Evolutionary conservation across 2,329 filamentous ascomycete species (phyloP), one percentile per base, ranked within the genome.

Genomic region (Pyrenophora teres): DNA sequence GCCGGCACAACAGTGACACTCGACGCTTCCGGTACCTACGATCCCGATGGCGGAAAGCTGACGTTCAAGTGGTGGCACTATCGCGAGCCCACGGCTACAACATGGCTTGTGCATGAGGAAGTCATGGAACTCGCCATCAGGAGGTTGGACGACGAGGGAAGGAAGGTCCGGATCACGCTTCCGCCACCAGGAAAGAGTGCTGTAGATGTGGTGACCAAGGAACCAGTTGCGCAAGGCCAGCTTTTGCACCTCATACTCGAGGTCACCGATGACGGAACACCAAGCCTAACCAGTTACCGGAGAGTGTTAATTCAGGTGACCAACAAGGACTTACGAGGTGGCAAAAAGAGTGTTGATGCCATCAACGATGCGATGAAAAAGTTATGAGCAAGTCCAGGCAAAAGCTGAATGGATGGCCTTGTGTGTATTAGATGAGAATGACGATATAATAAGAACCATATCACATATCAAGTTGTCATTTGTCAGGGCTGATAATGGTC

Each of bases 41-140:
- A 82, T 58, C 78, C 78, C 0, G 78, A 82, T 49, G 73, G 74
- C 41, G 55, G 69, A 2, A 68, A 56, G 4, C 62, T 82, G 15
- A 72, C 68, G 4, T 82, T 78, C 68, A 75, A 74, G 41, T 82
- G 80, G 80, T 80, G 74, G 64, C 79, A 81, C 32, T 82, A 83
- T 62, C 65, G 69, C 32, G 72, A 76, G 37, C 66, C 73, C 3
- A 74, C 68, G 1, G 74, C 76, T 0, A 74, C 75, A 2, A 78
- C 81, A 53, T 80, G 77, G 70, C 68, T 62, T 35, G 68, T 75
- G 2, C 66, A 72, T 18, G 61, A 71, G 2, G 73, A 79, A 50
- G 74, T 79, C 4, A 68, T 74, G 0, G 70, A 76, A 37, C 59
- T 79, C 0, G 63, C 59, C 12, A 71, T 74, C 27, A 65, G 69